phyloP scores from a whole-genome alignment of 768 basidiomycete species.

The Suillus plorans region DNA sequence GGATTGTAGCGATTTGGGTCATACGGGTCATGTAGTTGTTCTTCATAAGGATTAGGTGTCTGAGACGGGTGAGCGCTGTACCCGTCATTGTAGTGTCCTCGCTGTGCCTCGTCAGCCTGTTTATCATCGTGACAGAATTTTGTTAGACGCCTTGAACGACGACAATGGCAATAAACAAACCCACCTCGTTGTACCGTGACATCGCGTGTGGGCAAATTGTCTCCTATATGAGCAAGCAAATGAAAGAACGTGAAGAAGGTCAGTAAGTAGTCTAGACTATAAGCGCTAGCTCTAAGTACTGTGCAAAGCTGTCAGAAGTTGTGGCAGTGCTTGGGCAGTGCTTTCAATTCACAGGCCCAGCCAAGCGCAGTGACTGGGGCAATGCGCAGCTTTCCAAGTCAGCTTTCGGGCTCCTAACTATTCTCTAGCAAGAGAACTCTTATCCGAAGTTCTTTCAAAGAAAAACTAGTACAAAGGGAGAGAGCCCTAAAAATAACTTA shows the following conservation, averaged over 20 bases:
- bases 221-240: neutral
- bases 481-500: neutral
- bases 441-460: neutral
- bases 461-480: neutral
- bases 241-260: neutral
- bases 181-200: conserved; percentile 43
- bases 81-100: conserved; percentile 65
- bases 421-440: neutral
- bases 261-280: neutral
- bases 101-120: conserved; percentile 66
- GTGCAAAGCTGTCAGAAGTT: neutral
- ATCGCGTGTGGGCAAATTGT: conserved; percentile 18
- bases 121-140: neutral
- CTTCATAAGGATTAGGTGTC: conserved; percentile 43
- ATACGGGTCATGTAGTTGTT: conserved; percentile 31
- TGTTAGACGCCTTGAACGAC: conserved; percentile 1
- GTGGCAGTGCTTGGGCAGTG: neutral
- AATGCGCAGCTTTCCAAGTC: neutral
- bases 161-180: conserved; percentile 16
- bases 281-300: neutral
- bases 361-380: neutral
- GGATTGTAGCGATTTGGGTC: conserved; percentile 27
- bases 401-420: neutral
- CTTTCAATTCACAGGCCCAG: neutral
- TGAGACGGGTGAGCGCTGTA: conserved; percentile 49